Evolutionary conservation across 176 grass and related monocot species (phyloP), one percentile per base, ranked within the genome.

Genomic region (Eragrostis curvula): DNA sequence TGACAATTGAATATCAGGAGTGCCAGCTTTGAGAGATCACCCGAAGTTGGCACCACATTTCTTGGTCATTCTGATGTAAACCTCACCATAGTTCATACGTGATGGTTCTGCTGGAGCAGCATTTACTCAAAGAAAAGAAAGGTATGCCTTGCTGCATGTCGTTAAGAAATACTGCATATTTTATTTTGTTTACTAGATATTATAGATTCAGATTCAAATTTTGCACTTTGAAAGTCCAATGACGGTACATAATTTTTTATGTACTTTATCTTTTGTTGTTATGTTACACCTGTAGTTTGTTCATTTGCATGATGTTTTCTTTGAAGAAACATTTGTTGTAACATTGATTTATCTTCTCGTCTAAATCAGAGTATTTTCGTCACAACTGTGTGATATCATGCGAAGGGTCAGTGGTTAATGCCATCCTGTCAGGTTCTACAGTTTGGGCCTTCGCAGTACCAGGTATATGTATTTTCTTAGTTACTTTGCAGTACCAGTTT

Each of bases 401-500:
- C 32, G 28, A 18, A 81, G 61, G 41, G 65, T 70, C 11, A 79
- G 32, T 70, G n/a, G 51, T 70, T 56, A 52, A 24, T 60, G 24
- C 25, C 40, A 75, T 62, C 56, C 70, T 29, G 40, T 65, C 55
- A 41, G 28, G 47, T 25, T 52, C 74, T 71, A 66, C 71, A 48
- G 71, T 58, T 75, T 65, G 32, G 45, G 68, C 13, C 36, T 64
- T 55, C 14, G 11, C 15, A 62, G 75, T 76, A 81, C 63, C 65
- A 81, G 77, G 77, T 81, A 64, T 42, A 18, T 36, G 60, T 70
- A 62, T 85, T 63, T 64, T 58, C 40, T n/a, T n/a, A n/a, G n/a
- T n/a, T n/a, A n/a, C n/a, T n/a, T n/a, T n/a, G n/a, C n/a, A n/a
- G n/a, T n/a, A n/a, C n/a, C n/a, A n/a, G n/a, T n/a, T n/a, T n/a